Evolutionary conservation across 306 rosid genomes (phyloP), one percentile per base, ranked within the genome.

Genomic region (Datisca glomerata): DNA sequence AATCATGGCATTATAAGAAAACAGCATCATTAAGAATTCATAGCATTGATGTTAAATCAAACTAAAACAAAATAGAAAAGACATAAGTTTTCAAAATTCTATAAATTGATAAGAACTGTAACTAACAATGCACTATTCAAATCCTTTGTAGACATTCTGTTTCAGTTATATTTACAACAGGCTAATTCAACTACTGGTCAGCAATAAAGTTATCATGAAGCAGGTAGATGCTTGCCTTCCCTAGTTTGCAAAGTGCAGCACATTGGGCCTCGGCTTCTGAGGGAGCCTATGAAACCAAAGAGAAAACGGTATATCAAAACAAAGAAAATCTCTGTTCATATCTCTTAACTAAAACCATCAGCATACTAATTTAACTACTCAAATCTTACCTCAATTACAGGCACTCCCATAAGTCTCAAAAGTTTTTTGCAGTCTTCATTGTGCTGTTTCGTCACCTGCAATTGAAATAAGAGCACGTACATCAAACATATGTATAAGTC

Each of bases 181-280:
- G 36, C n/a, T 31, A 12, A 14, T 31, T 31, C 36, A 31, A 31
- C 9, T 31, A 31, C 9, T 6, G n/a, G 2, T 41, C 7, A 21
- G 12, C 36, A 41, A 50, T 6, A 37, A 18, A 3, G 24, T 18
- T 13, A n/a, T 18, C 25, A 41, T 16, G 37, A 3, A 34, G 53
- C 39, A 51, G 35, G 43, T 35, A 53, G 56, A 41, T 52, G 60
- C 97, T 58, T 72, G 70, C 94, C 93, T 74, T 83, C 64, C 84
- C 95, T 18, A 77, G 57, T 54, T 83, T 89, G 75, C 97, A 83
- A 74, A 89, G 89, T 8, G 75, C 80, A 57, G 95, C 93, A 61
- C 97, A 89, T 51, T 89, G 95, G 50, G 97, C 94, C 73, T 89
- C 97, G 29, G 97, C 97, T 74, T 89, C 97, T 6, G 97, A 89